Conservation (phyloP, 257 asterid species). For the Dorcoceras hygrometricum region DNA sequence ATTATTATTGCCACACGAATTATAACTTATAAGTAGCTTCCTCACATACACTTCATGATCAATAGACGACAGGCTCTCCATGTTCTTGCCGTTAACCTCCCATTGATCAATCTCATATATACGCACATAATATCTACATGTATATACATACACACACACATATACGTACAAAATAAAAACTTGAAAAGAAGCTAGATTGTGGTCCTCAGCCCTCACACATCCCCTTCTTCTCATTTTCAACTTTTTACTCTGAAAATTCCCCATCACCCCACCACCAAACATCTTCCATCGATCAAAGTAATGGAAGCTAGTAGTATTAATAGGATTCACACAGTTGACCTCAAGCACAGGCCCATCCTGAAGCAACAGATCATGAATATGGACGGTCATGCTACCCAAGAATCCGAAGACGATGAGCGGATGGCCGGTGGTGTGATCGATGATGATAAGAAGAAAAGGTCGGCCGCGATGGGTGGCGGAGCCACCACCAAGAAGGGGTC, state of each 20-base stretch:
- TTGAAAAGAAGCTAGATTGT: slow-evolving; percentile 28
- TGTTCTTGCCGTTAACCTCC: neutral
- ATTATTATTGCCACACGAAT: too few species aligned
- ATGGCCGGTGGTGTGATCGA: slow-evolving; percentile 17
- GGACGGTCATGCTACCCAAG: slow-evolving; percentile 1
- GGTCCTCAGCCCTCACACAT: slow-evolving; percentile 77
- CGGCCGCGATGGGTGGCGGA: slow-evolving; percentile 3
- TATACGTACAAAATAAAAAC: neutral
- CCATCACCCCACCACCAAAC: slow-evolving; percentile 44
- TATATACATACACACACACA: neutral
- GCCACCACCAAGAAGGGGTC: slow-evolving; percentile 31
- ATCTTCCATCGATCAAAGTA: slow-evolving; percentile 2
- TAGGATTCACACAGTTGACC: neutral
- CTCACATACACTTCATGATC: slow-evolving; percentile 33
- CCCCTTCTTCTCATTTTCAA: slow-evolving; percentile 36
- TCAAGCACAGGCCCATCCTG: slow-evolving; percentile 13
- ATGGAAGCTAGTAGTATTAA: slow-evolving; percentile 26
- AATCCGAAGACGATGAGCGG: slow-evolving; percentile 31
- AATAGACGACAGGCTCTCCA: slow-evolving; percentile 4
- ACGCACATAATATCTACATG: neutral
- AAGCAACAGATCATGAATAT: slow-evolving; percentile 31
- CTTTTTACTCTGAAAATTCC: slow-evolving; percentile 43
- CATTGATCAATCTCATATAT: neutral
- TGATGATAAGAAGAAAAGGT: slow-evolving; percentile 47
- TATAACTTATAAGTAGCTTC: slow-evolving; percentile 29